Base-by-base conservation (phyloP, 2,329 filamentous ascomycete genomes). In the Hypoxylon sp. region DNA sequence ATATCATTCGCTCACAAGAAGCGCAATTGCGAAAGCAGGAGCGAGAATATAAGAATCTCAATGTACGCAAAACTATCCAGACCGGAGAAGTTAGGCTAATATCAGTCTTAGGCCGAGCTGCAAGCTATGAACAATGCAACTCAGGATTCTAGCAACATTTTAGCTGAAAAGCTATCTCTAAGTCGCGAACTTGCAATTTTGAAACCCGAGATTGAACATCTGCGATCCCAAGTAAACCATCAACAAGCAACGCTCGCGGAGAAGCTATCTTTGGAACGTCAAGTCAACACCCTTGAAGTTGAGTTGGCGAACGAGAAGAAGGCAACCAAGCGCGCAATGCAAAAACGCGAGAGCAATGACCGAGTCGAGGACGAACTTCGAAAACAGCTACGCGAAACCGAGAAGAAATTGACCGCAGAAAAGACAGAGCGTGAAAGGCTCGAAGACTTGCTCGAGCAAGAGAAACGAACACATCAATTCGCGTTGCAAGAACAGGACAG, bases 241-340 rank as follows among this genome's bases (percentile, higher is more conserved):
- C 84, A 92, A 44, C 86, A 91, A 64, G 79, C 81, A 2, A 75
- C 90, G 7, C 76, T 95, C 11, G 78, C 87, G 1, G 91, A 96
- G 67, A 96, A 95, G 69, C 77, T 93, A 34, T 80, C 87, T 2
- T 73, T 97, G 9, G 87, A 94, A 66, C 86, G 89, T 35, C 89
- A 94, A 70, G 71, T 96, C 19, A 87, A 81, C 64, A 84, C 87
- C 1, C 71, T 92, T 2, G 89, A 96, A 69, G 85, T 90, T 31
- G 89, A 96, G 62, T 78, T 96, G 2, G 90, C 92, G 59, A 90
- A 89, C 60, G 90, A 94, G 67, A 93, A 85, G 69, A 82, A 85
- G n/a, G 80, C 84, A 2, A 76, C 81, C 6, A 82, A 86, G 60
- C 82, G 86, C 41, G 80, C 79, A 3, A 68, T 71, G 3, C 67